A percentile compares a stretch with the other conserved stretches of the same genome.
Evolutionary conservation across 495 filamentous ascomycete species (phyloP).

Genomic region (Neurospora sp.): DNA sequence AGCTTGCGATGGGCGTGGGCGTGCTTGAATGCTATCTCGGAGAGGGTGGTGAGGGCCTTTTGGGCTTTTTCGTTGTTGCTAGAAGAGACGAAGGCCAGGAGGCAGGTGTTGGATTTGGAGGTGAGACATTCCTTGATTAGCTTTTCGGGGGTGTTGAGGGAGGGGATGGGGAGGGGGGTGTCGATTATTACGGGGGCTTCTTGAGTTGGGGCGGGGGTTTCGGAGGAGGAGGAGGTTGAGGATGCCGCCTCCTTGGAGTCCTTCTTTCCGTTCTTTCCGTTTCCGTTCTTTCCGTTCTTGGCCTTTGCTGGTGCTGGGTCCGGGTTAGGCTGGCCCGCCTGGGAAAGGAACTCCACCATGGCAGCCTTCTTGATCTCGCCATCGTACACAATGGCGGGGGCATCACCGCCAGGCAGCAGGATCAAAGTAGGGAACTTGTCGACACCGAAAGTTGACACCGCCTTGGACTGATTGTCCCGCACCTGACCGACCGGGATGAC

Average conservation of each 20-base stretch:
- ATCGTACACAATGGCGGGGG: constrained; percentile 61
- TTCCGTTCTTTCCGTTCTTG: no score
- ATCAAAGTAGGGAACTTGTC: constrained; percentile 70
- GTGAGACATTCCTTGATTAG: constrained; percentile 64
- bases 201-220: constrained; percentile 26
- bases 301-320: constrained; percentile 43
- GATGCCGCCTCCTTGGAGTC: constrained; percentile 38
- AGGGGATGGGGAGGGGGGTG: constrained; percentile 44
- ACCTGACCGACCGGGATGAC: constrained; percentile 75
- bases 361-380: constrained; percentile 80
- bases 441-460: constrained; percentile 66
- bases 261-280: no score
- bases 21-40: constrained; percentile 68
- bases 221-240: constrained; percentile 31
- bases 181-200: constrained; percentile 37
- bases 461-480: constrained; percentile 66
- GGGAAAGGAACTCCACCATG: constrained; percentile 74
- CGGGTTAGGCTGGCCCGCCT: constrained; percentile 66
- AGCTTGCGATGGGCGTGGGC: constrained; percentile 50
- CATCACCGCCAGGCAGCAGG: constrained; percentile 63
- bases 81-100: constrained; percentile 67
- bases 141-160: constrained; percentile 38
- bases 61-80: constrained; percentile 34
- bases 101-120: constrained; percentile 69
- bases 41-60: constrained; percentile 54